Evolutionary conservation across 2,329 filamentous ascomycete species (phyloP).

Genomic region (Colletotrichum spinosum): DNA sequence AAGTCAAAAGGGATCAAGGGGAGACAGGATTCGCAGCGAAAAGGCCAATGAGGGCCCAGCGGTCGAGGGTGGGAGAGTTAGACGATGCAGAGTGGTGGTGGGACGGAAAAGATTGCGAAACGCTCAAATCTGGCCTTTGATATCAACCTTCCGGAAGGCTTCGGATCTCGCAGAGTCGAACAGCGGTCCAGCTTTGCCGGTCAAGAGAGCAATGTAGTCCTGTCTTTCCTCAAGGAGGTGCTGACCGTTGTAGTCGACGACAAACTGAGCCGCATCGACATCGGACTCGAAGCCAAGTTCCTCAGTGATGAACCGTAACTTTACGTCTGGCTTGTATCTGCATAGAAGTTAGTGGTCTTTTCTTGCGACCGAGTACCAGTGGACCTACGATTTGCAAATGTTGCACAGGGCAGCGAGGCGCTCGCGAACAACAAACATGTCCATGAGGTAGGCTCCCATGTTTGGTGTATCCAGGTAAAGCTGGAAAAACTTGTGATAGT

Average conservation of each 20-base stretch:
- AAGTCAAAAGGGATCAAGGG: conserved; percentile 1
- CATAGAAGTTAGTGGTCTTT: conserved; percentile 55
- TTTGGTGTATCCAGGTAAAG: conserved; percentile 94
- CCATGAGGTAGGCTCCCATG: conserved; percentile 98
- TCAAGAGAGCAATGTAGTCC: conserved; percentile 78
- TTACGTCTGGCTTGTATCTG: conserved; percentile 93
- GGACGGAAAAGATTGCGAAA: conserved; percentile 26
- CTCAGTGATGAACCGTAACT: conserved; percentile 91
- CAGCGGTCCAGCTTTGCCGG: conserved; percentile 75
- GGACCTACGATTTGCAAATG: conserved; percentile 94
- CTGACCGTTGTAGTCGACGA: conserved; percentile 83
- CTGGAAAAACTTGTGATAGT: conserved; percentile 98
- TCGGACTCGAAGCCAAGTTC: conserved; percentile 97
- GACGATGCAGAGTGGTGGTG: conserved; percentile 28
- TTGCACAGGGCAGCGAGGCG: conserved; percentile 89
- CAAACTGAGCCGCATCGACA: conserved; percentile 89
- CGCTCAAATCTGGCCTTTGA: conserved; percentile 92
- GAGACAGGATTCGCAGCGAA: background rate
- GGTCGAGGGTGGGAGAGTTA: conserved; percentile 10
- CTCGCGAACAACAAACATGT: conserved; percentile 97
- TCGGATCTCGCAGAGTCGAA: conserved; percentile 80
- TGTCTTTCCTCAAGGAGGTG: conserved; percentile 81
- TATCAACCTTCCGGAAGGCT: conserved; percentile 90
- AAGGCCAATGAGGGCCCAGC: conserved; percentile 3
- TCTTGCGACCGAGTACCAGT: background rate